phyloP scores from a whole-genome alignment of 768 basidiomycete genomes.

The Mycena vulgaris region DNA sequence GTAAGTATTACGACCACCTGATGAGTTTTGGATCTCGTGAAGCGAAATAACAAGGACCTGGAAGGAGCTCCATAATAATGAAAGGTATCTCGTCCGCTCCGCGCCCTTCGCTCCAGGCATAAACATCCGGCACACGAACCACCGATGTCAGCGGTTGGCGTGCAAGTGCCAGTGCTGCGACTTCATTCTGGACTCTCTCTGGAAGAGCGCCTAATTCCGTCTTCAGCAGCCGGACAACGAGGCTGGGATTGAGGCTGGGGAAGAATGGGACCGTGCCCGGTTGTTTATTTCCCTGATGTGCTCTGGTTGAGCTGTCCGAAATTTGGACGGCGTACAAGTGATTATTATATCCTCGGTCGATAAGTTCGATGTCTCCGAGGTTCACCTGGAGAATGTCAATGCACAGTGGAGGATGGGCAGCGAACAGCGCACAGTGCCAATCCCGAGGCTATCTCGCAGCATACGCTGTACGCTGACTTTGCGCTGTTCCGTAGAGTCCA shows the following conservation, averaged over 20 bases:
- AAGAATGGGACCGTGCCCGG: slow-evolving; percentile 22
- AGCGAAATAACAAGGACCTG: slow-evolving; percentile 2
- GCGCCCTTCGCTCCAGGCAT: slow-evolving; percentile 31
- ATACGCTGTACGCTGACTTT: slow-evolving; percentile 11
- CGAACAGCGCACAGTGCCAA: background rate
- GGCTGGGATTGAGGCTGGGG: background rate
- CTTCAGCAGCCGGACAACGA: slow-evolving; percentile 31
- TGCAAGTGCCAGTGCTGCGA: slow-evolving; percentile 26
- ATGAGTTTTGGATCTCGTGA: background rate
- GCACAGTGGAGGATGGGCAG: background rate
- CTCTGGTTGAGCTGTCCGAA: background rate
- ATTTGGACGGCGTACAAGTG: slow-evolving; percentile 17
- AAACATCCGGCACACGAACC: slow-evolving; percentile 24
- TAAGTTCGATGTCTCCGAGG: background rate
- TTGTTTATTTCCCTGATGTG: slow-evolving; percentile 3
- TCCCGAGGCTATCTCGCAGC: background rate
- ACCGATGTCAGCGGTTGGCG: slow-evolving; percentile 1
- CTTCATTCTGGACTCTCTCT: slow-evolving; percentile 33
- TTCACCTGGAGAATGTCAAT: background rate
- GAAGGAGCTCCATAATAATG: slow-evolving; percentile 28
- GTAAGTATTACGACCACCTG: no score
- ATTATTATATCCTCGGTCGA: slow-evolving; percentile 29
- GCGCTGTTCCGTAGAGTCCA: background rate
- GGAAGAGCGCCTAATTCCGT: slow-evolving; percentile 22
- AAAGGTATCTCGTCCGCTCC: slow-evolving; percentile 20